Evolutionary conservation across 148 eudicot genomes (phyloP).

Genomic region (Fallopia convolvulus): DNA sequence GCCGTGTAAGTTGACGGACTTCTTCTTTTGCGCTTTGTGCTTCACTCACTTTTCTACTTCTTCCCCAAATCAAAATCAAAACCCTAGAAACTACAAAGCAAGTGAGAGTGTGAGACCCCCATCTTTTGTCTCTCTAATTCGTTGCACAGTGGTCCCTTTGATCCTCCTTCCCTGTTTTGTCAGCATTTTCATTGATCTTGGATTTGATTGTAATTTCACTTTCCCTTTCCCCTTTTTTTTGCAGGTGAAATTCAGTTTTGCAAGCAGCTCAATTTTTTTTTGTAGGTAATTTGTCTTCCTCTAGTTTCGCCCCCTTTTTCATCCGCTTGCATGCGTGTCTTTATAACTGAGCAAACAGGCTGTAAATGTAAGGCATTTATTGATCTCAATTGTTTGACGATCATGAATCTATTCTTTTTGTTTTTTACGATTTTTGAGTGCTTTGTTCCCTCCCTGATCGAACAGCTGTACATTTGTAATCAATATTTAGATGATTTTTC

Average conservation of each 20-base stretch:
- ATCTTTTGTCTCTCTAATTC: background rate
- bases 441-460: background rate
- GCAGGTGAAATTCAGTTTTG: background rate
- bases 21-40: background rate
- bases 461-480: background rate
- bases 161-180: background rate
- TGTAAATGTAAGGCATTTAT: background rate
- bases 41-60: background rate
- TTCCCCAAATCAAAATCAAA: slow-evolving; percentile 10
- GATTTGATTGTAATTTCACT: background rate
- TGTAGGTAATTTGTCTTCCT: background rate
- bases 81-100: slow-evolving; percentile 4
- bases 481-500: background rate
- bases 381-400: background rate
- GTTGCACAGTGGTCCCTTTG: background rate
- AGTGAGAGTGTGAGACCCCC: background rate
- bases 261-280: background rate
- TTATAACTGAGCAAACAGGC: no score
- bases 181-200: background rate
- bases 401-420: background rate
- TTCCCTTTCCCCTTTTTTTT: background rate
- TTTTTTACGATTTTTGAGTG: background rate
- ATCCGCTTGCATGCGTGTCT: background rate
- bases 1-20: no score
- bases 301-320: slow-evolving; percentile 7